Conservation (phyloP, 441 rosid species). For the Adansonia rubrostipa region DNA sequence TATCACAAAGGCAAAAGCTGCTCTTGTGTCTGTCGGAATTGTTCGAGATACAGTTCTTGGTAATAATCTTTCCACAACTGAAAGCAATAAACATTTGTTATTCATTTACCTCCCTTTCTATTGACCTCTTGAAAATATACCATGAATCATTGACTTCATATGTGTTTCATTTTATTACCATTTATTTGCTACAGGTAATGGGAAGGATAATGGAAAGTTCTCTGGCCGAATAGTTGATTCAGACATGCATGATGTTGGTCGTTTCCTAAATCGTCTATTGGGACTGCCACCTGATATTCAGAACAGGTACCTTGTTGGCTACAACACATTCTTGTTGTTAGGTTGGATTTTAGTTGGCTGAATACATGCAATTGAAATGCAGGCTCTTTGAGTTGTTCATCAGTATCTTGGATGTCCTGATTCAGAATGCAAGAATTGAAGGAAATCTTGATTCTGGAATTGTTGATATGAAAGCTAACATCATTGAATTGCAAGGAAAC, state of each 20-base stretch:
- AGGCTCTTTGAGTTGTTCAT: conserved; percentile 95
- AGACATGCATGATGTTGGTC: conserved; percentile 98
- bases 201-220: conserved; percentile 76
- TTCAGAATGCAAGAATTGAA: conserved; percentile 94
- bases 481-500: conserved; percentile 72
- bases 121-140: background rate
- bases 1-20: conserved; percentile 89
- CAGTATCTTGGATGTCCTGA: conserved; percentile 84
- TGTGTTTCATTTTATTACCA: conserved; percentile 23
- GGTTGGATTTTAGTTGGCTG: background rate
- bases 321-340: conserved; percentile 21
- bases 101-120: background rate
- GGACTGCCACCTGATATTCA: conserved; percentile 98
- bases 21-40: conserved; percentile 96
- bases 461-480: conserved; percentile 93
- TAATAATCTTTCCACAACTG: conserved; percentile 34
- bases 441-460: conserved; percentile 96
- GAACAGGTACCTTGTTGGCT: conserved; percentile 61
- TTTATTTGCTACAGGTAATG: conserved; percentile 62
- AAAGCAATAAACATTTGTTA: background rate
- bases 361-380: conserved; percentile 35
- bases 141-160: background rate
- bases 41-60: conserved; percentile 90
- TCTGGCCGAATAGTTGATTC: conserved; percentile 98
- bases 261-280: conserved; percentile 92